Percentiles rank a stretch among this genome's conserved stretches.
Conservation (phyloP, 2,329 filamentous ascomycete species). For the Colletotrichum nymphaeae region DNA sequence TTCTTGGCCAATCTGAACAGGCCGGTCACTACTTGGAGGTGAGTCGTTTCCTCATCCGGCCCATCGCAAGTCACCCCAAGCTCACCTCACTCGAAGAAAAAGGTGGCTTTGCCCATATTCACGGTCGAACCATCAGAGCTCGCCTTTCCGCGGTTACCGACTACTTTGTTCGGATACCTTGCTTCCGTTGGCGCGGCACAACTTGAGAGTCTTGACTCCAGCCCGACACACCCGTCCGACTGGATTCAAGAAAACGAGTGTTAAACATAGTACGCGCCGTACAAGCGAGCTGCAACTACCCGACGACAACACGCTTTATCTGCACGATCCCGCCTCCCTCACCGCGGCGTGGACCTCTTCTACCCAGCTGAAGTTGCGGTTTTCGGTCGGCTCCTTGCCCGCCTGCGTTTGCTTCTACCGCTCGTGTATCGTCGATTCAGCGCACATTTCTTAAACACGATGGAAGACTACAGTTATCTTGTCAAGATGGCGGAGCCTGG, state of each 20-base stretch:
- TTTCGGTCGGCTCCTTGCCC: not conserved
- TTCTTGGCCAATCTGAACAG: not conserved
- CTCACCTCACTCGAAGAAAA: slow-evolving; percentile 19
- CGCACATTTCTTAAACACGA: not conserved
- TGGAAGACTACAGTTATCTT: not conserved
- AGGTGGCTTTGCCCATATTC: not conserved
- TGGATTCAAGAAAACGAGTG: not conserved
- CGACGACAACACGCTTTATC: slow-evolving; percentile 14
- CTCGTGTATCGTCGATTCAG: not conserved
- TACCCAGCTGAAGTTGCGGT: not conserved
- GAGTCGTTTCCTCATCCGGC: slow-evolving; percentile 6
- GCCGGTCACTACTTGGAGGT: not conserved
- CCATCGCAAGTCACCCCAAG: not conserved
- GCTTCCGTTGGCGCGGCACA: not conserved
- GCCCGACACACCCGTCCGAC: not conserved
- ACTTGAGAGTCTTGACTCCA: not conserved
- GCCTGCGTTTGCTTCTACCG: not conserved
- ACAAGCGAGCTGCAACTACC: slow-evolving; percentile 23
- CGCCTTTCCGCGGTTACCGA: not conserved
- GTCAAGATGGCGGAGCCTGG: slow-evolving; percentile 51
- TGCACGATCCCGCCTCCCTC: slow-evolving; percentile 21
- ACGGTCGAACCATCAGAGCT: not conserved
- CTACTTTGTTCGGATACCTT: not conserved
- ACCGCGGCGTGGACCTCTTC: slow-evolving; percentile 6
- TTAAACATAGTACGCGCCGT: slow-evolving; percentile 9